These are phyloP conservation scores for Paraleonurus japonicus DNA, from an alignment of 257 asterid genomes.

Conservation along the genomic window DNA sequence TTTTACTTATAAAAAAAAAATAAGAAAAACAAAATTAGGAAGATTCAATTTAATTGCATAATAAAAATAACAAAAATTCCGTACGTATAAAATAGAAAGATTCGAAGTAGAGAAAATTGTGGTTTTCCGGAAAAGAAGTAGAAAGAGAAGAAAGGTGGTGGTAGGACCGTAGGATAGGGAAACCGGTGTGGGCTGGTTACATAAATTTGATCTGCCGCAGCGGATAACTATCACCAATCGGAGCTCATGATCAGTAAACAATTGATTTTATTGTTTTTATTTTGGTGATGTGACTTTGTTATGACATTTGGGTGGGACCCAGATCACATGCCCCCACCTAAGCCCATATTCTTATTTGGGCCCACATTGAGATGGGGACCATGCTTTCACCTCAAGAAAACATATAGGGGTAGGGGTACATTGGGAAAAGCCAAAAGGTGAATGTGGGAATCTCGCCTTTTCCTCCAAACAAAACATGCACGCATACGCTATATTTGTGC, in stretches of 20 bases:
- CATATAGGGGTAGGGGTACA: slow-evolving; percentile 8
- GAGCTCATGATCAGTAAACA: neutral
- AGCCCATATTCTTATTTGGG: slow-evolving; percentile 1
- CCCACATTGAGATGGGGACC: slow-evolving; percentile 21
- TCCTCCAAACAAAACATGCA: slow-evolving; percentile 18
- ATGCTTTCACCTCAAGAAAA: neutral
- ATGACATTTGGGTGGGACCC: slow-evolving; percentile 37
- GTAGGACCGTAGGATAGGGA: too few species aligned
- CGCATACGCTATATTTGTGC: neutral
- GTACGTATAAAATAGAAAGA: too few species aligned
- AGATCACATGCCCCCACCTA: slow-evolving; percentile 44
- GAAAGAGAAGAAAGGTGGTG: too few species aligned
- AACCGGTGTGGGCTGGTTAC: too few species aligned
- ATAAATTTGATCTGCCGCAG: neutral
- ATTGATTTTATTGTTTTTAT: neutral
- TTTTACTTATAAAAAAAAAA: too few species aligned
- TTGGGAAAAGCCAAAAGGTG: neutral
- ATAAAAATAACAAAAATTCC: too few species aligned
- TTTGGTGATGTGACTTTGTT: slow-evolving; percentile 24
- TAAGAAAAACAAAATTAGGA: too few species aligned
- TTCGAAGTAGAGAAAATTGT: too few species aligned
- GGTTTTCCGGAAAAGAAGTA: too few species aligned
- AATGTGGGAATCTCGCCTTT: slow-evolving; percentile 24
- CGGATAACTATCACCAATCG: slow-evolving; percentile 33
- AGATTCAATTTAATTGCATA: too few species aligned